Base-by-base conservation (phyloP, 768 basidiomycete genomes). In the Mycena rebaudengoi region DNA sequence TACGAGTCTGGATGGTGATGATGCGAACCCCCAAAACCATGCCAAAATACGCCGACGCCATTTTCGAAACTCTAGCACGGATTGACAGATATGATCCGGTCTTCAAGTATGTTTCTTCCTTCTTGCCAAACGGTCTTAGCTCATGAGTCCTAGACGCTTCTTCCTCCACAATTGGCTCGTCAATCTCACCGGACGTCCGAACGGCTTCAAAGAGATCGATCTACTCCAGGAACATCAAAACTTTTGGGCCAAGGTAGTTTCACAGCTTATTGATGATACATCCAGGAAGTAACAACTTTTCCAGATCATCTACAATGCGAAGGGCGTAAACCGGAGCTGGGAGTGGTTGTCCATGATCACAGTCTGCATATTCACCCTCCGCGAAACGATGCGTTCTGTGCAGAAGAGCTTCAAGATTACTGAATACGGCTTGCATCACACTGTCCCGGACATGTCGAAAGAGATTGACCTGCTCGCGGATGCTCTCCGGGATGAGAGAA, bases 21-120 rank as follows among this genome's bases (percentile, higher is more conserved):
- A 60, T 70, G 57, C 26, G 67, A 13, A 44, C 53, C 3, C 18
- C 11, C 21, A 46, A 45, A 8, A 62, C 62, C 20, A 70, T 68
- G 69, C 67, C 69, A 0, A 70, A 68, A 35, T 70, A 70, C 49
- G 68, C 65, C 3, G 67, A 69, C 45, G 68, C 65, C 0, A 50
- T 69, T 20, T 54, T 54, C 48, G 62, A 69, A 40, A 64, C 59
- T 4, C 60, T 65, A 30, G 46, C 20, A 7, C 33, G 52, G 4
- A 54, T 56, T 26, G 55, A 56, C 25, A 29, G 53, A 6, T 55
- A 55, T 20, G 40, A 43, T 43, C 53, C 53, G 2, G 41, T 55
- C 18, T 32, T 55, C 25, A 56, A 56, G 55, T 46, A 46, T 10
- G 43, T 56, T 3, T 16, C 35, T 7, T 14, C 21, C 14, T 44